Conservation (phyloP, 108 stramenopile species). For the Skeletonema tropicum region DNA sequence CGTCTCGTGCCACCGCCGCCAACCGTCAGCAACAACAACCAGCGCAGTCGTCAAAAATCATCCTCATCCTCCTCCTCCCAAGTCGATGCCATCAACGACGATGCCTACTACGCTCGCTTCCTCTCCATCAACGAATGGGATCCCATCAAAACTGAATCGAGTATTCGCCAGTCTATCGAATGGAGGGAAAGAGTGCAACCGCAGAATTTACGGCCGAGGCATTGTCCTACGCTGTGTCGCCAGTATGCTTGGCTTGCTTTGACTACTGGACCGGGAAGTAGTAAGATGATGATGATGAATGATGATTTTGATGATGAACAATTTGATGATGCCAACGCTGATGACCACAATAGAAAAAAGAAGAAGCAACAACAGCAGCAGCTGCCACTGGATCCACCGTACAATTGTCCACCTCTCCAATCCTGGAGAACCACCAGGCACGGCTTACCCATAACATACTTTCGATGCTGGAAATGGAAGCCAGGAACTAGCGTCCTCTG, state of each 20-base stretch:
- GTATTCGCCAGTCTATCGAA: not conserved
- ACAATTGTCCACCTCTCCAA: not conserved
- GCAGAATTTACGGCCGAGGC: not conserved
- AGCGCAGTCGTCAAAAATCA: not conserved
- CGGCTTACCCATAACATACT: slow-evolving; percentile 7
- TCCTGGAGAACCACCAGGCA: slow-evolving; percentile 5
- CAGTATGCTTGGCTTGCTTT: slow-evolving; percentile 12
- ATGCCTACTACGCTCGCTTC: slow-evolving; percentile 8
- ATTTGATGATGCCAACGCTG: not conserved
- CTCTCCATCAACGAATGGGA: slow-evolving; percentile 1
- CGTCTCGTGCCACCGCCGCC: not conserved
- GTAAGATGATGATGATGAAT: not conserved
- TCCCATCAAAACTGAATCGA: not conserved
- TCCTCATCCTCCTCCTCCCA: not conserved
- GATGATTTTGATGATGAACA: not conserved
- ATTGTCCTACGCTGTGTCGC: slow-evolving; percentile 5
- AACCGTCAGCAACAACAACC: not conserved
- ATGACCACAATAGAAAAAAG: not conserved
- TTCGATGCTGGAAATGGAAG: slow-evolving; percentile 6
- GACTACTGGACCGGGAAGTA: not conserved
- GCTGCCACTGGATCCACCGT: slow-evolving; percentile 1
- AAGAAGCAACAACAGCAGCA: not conserved
- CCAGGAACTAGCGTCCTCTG: not conserved
- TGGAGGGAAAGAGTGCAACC: not conserved
- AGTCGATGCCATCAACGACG: not conserved